Conservation (phyloP, 768 basidiomycete genomes). For the Boletellus emodensis region DNA sequence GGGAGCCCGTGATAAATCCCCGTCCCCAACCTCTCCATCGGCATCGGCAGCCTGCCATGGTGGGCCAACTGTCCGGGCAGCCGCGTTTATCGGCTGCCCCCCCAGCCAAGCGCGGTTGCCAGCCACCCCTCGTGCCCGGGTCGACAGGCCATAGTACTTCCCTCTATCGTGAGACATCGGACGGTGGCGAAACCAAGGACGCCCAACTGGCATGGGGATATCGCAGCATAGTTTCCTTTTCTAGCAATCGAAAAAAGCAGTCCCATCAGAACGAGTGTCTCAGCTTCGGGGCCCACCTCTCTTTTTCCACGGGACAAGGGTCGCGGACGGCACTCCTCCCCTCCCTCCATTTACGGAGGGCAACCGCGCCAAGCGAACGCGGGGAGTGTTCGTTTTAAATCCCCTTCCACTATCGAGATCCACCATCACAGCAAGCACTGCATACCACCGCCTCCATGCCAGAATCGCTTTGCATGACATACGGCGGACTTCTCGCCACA, state of each 20-base stretch:
- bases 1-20: no score
- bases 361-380: neutral
- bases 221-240: no score
- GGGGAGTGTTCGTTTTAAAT: neutral
- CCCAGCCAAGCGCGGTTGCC: slow-evolving; percentile 4
- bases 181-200: no score
- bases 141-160: no score
- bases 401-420: neutral
- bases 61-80: neutral
- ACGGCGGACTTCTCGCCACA: neutral
- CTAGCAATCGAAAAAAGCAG: no score
- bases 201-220: no score
- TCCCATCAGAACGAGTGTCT: no score
- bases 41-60: slow-evolving; percentile 12
- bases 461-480: neutral
- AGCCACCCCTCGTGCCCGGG: neutral
- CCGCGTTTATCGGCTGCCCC: neutral
- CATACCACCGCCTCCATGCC: slow-evolving; percentile 8
- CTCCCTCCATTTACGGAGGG: neutral
- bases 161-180: no score
- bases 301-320: no score
- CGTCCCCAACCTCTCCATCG: neutral
- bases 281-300: no score
- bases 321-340: neutral
- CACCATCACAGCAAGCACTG: slow-evolving; percentile 17